These are phyloP conservation scores for Eurotiales sp. DNA, from an alignment of 2,329 filamentous ascomycete species.

Conservation along the genomic window DNA sequence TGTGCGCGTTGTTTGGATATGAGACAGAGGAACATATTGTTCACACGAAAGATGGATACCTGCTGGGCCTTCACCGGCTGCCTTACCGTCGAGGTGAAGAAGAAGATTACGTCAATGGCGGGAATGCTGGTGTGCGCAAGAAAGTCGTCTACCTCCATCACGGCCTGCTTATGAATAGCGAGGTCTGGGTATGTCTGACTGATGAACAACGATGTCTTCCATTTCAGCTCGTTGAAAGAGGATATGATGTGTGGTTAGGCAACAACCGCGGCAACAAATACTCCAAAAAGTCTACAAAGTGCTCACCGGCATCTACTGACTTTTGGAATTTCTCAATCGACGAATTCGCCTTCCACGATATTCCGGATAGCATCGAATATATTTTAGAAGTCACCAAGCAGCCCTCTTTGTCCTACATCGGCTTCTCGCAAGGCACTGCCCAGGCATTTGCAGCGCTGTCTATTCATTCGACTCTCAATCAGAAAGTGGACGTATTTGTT, in stretches of 20 bases:
- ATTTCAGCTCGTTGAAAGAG: conserved; percentile 81
- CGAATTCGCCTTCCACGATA: conserved; percentile 96
- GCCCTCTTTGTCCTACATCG: conserved; percentile 86
- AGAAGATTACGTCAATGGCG: conserved; percentile 68
- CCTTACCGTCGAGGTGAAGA: conserved; percentile 81
- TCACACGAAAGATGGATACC: conserved; percentile 88
- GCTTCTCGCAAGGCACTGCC: conserved; percentile 94
- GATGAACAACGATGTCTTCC: conserved; percentile 81
- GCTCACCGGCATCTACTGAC: conserved; percentile 66
- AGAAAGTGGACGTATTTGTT: conserved; percentile 93
- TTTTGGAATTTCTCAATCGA: conserved; percentile 99
- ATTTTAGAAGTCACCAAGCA: conserved; percentile 80
- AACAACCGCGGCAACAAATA: conserved; percentile 99
- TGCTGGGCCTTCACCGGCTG: conserved; percentile 83
- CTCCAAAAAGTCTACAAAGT: conserved; percentile 84
- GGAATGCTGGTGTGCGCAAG: conserved; percentile 65
- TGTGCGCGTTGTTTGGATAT: conserved; percentile 90
- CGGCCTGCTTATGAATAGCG: conserved; percentile 95
- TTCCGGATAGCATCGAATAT: conserved; percentile 90
- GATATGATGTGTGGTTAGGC: conserved; percentile 96
- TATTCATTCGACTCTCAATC: conserved; percentile 87
- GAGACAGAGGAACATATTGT: conserved; percentile 94
- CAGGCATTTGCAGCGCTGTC: conserved; percentile 93
- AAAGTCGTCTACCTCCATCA: conserved; percentile 92
- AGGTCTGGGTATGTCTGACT: conserved; percentile 94